Base-by-base conservation (phyloP, 371 early-diverging fungal genomes). In the Syncephalis fuscata region DNA sequence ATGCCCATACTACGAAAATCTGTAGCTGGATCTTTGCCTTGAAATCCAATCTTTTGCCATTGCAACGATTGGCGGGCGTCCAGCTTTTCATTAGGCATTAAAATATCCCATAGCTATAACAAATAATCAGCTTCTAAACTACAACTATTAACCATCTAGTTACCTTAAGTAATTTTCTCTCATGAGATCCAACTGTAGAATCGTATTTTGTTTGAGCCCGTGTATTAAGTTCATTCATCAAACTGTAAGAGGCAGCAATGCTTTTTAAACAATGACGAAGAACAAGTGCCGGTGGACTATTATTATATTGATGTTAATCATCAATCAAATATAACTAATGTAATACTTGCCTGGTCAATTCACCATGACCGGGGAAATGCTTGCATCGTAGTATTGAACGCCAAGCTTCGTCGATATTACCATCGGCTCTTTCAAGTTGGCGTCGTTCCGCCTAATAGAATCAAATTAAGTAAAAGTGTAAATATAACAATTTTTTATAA, bases 1-100 rank as follows among this genome's bases (percentile, higher is more conserved):
- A 82, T 58, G 4, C 80, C 69, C 86, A 89, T 85, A 21, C 85
- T 84, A 24, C 89, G 69, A 51, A 89, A 89, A 64, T 89, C 89
- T 0, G 86, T 85, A 8, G 89, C 81, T 1, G 87, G 89, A 58
- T 86, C 85, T 17, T 60, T 63, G 32, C 86, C 87, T 53, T 89
- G 89, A 53, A 89, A 89, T 0, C 80, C 82, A 56, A 85, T 70
- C 67, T 74, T 68, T 40, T 62, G 58, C 86, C 87, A 86, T 55
- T 83, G 80, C 48, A 63, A 61, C 4, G 76, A 64, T 16, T 71
- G 49, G 16, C 85, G 55, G 11, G 53, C 48, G 8, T 55, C 51
- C 15, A 83, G 57, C 40, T 64, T 53, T 22, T 72, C 70, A 38
- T 70, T 56, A 0, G 83, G 85, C 65, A 70, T 74, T 45, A 83